A percentile compares a stretch with the other conserved stretches of the same genome.
Conservation (phyloP, 306 rosid species). For the Cucumis sativus region Cucumber_9930_V3 NC_026658.2:25349501-25350000, state of each 20-base stretch:
- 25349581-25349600: neutral
- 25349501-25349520: neutral
- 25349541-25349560: neutral
- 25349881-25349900: neutral
- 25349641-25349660: conserved; percentile 19
- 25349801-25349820: neutral
- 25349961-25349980: neutral
- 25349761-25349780: conserved; percentile 93
- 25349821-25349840: neutral
- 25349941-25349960: neutral
- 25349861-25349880: neutral
- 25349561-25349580: neutral
- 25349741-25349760: conserved; percentile 87
- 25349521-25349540: neutral
- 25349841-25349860: neutral
- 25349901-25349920: neutral
- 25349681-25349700: conserved; percentile 72
- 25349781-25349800: conserved; percentile 10
- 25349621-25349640: neutral
- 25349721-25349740: conserved; percentile 91
- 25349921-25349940: neutral
- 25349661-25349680: conserved; percentile 66
- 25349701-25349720: conserved; percentile 74
- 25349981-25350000: too few relatives aligned
- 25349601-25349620: neutral